Base-by-base conservation (phyloP, 2,329 filamentous ascomycete genomes). In the Fusarium devonianum region DNA sequence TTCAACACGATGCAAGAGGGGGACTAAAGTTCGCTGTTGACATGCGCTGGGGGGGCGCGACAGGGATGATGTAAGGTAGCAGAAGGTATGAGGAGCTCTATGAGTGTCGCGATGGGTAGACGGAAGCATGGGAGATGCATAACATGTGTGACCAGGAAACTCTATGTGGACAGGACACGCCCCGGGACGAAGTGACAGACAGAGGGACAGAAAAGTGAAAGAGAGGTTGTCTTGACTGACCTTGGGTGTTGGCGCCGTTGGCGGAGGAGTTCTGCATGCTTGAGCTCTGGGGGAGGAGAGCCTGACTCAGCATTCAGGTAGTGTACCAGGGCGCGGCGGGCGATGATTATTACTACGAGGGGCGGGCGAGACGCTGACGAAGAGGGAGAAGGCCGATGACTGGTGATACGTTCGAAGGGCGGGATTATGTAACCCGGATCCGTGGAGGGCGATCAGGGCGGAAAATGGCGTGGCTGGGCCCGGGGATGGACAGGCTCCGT, bases 241-340 rank as follows among this genome's bases (percentile, higher is more conserved):
- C 66, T 69, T 66, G 66, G 58, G 57, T 68, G 47, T 61, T 67
- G 60, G 66, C 64, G 64, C 66, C 62, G 65, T 53, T 67, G 60
- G 62, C 63, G 55, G 66, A 69, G 58, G 66, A 65, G 56, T 66
- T 60, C 64, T 65, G 63, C 66, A 68, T 68, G 64, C 63, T 67
- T 60, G 57, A 60, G 58, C 58, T 67, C 56, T 56, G 57, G 53
- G 58, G 47, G 42, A 56, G 48, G 51, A 60, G 56, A 61, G 58
- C 69, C 68, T 70, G 66, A 70, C 66, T 70, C 68, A 70, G 68
- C 68, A 70, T 60, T 57, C 61, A 64, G 60, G 64, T 64, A 61
- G 52, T 58, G 46, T 46, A 45, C 42, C 53, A 49, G 48, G 53
- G 58, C 42, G 56, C 29, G 46, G 58, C 49, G 52, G 38, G 51